These are phyloP conservation scores for Trichothecium sympodiale DNA, from an alignment of 2,329 filamentous ascomycete species.

Conservation along the genomic window DNA sequence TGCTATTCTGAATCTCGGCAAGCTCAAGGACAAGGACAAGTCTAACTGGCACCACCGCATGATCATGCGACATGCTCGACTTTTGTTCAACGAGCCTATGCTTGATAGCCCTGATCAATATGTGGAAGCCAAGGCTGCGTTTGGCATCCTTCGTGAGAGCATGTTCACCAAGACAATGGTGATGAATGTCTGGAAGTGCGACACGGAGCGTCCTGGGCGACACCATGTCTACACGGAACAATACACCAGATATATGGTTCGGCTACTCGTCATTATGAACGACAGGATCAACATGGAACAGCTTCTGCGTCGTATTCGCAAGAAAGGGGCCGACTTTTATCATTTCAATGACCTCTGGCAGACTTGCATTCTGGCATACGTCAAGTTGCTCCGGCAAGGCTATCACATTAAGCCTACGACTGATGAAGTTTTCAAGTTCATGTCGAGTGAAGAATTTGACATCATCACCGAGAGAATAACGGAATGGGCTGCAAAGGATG, in stretches of 20 bases:
- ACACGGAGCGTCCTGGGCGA: slow-evolving; percentile 69
- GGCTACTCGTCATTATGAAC: slow-evolving; percentile 60
- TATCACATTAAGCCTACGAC: slow-evolving; percentile 32
- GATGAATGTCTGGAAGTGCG: slow-evolving; percentile 90
- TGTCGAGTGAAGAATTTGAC: slow-evolving; percentile 46
- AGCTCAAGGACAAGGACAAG: slow-evolving; percentile 64
- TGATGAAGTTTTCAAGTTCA: slow-evolving; percentile 45
- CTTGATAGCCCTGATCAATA: neutral
- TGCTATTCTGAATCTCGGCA: slow-evolving; percentile 38
- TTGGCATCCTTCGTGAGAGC: slow-evolving; percentile 58
- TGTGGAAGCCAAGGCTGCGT: slow-evolving; percentile 57
- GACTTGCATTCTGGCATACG: slow-evolving; percentile 40
- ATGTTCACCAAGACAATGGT: slow-evolving; percentile 92
- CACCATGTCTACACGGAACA: slow-evolving; percentile 88
- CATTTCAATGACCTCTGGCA: slow-evolving; percentile 52
- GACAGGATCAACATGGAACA: slow-evolving; percentile 70
- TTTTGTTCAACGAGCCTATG: slow-evolving; percentile 35
- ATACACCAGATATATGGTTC: slow-evolving; percentile 74
- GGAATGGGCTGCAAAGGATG: slow-evolving; percentile 38
- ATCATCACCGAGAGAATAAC: slow-evolving; percentile 42
- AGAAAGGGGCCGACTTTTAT: slow-evolving; percentile 67
- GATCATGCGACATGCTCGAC: slow-evolving; percentile 58
- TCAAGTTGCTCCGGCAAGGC: slow-evolving; percentile 38
- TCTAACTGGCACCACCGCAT: slow-evolving; percentile 94
- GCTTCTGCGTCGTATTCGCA: slow-evolving; percentile 67